Evolutionary conservation across 495 filamentous ascomycete genomes (phyloP).

Genomic region (Parathielavia hyrcaniae): DNA sequence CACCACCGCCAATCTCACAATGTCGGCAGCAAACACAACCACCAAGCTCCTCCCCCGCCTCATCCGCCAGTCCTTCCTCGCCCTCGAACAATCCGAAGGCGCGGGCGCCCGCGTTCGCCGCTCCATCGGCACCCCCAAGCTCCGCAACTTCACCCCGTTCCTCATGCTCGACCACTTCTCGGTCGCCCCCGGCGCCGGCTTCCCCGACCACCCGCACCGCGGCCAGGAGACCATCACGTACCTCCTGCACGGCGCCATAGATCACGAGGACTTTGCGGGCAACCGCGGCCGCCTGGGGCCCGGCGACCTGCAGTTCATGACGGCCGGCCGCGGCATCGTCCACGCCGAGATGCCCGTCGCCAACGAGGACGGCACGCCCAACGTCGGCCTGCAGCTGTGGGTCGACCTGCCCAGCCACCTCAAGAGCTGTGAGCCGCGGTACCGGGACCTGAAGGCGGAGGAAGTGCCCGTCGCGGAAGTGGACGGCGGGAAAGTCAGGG

Average conservation of each 20-base stretch:
- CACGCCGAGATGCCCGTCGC: constrained; percentile 94
- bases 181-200: constrained; percentile 68
- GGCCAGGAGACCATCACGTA: constrained; percentile 83
- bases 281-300: constrained; percentile 76
- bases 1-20: constrained; percentile 37
- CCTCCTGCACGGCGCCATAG: constrained; percentile 71
- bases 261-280: constrained; percentile 95
- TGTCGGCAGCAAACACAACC: constrained; percentile 47
- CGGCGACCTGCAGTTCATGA: constrained; percentile 97
- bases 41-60: constrained; percentile 64
- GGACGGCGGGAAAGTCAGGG: constrained; percentile 64
- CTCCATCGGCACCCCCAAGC: constrained; percentile 75
- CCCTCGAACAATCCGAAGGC: constrained; percentile 81
- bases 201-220: constrained; percentile 39
- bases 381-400: constrained; percentile 90
- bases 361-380: constrained; percentile 59
- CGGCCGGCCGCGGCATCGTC: constrained; percentile 85
- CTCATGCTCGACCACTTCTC: constrained; percentile 96
- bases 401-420: constrained; percentile 79
- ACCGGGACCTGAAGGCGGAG: constrained; percentile 68
- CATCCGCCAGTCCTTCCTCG: constrained; percentile 75
- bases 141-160: constrained; percentile 87
- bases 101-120: constrained; percentile 83
- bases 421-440: constrained; percentile 85
- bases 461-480: constrained; percentile 69